Percentiles rank a stretch among this genome's conserved stretches.
Evolutionary conservation across 192 early-diverging fungal species (phyloP).

Genomic region (Phlyctochytrium bullatum): DNA sequence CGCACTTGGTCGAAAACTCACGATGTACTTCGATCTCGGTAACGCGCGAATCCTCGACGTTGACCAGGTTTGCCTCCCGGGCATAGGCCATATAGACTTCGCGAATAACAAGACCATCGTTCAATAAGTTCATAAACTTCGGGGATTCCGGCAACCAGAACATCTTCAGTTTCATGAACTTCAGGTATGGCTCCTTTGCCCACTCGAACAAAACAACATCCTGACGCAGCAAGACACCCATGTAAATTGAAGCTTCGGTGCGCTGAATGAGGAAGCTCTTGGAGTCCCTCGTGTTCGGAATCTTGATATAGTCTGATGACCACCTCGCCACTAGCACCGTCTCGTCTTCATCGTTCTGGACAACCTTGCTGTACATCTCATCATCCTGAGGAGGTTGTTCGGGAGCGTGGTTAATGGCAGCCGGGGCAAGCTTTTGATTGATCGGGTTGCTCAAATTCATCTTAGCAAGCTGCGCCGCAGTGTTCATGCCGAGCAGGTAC

Average conservation of each 20-base stretch:
- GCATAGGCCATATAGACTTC: constrained; percentile 57
- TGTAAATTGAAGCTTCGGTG: constrained; percentile 53
- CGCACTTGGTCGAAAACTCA: constrained; percentile 42
- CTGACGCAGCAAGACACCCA: constrained; percentile 49
- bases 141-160: constrained; percentile 66
- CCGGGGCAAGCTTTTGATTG: not conserved
- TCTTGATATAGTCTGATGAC: constrained; percentile 61
- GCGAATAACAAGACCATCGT: constrained; percentile 54
- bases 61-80: constrained; percentile 54
- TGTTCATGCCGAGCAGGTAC: constrained; percentile 38
- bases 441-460: constrained; percentile 33
- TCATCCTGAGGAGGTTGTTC: constrained; percentile 28
- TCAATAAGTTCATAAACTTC: constrained; percentile 52
- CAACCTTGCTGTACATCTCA: constrained; percentile 36
- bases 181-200: constrained; percentile 62
- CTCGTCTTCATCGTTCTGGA: constrained; percentile 41
- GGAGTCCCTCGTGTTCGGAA: constrained; percentile 52
- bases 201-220: constrained; percentile 61
- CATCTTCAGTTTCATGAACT: constrained; percentile 66
- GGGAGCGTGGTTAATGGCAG: not conserved
- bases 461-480: constrained; percentile 33
- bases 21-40: constrained; percentile 51
- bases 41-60: constrained; percentile 48
- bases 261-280: constrained; percentile 50
- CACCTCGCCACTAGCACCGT: constrained; percentile 39